Base-by-base conservation (phyloP, 164 flowering plant species). In the Protea cynaroides region DNA sequence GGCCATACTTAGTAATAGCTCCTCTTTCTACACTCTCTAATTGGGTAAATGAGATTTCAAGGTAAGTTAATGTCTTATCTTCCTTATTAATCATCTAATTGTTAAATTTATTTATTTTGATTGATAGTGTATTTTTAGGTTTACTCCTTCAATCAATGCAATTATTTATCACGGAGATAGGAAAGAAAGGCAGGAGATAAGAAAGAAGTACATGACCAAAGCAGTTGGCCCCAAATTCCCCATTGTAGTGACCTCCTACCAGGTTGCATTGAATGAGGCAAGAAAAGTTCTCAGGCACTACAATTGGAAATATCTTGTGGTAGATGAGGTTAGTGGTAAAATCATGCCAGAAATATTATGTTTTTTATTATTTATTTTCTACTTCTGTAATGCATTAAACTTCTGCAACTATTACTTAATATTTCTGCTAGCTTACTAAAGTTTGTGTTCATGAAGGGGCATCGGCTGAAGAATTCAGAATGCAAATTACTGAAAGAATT, bases 1-100 rank as follows among this genome's bases (percentile, higher is more conserved):
- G 99, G n/a, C 99, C 99, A 1, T 95, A 82, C 74, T 72, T 95
- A 66, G 73, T 92, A 7, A 83, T 95, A 67, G 96, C 99, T 71
- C 98, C 99, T 56, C 91, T 92, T 25, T 90, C 96, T 59, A 95
- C 97, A 52, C 91, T 95, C n/a, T 90, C 99, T 59, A 92, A 90
- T 73, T 92, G 97, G 98, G 62, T 76, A 18, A 92, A 83, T 74
- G 98, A 92, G 75, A 74, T 95, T 36, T 50, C 79, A 56, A 86
- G 99, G 99, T 90, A 79, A 58, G 49, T 21, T 66, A 21, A 18
- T 24, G 47, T 47, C 43, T 22, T 57, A 22, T 64, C 43, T 17
- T 19, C 47, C 15, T 29, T 51, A 19, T 72, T 52, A 9, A 49
- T 49, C 62, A 18, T 8, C 58, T 15, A 8, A 23, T 51, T 21